Conservation (phyloP, 2,329 filamentous ascomycete genomes). For the Colletotrichum somersetense region DNA sequence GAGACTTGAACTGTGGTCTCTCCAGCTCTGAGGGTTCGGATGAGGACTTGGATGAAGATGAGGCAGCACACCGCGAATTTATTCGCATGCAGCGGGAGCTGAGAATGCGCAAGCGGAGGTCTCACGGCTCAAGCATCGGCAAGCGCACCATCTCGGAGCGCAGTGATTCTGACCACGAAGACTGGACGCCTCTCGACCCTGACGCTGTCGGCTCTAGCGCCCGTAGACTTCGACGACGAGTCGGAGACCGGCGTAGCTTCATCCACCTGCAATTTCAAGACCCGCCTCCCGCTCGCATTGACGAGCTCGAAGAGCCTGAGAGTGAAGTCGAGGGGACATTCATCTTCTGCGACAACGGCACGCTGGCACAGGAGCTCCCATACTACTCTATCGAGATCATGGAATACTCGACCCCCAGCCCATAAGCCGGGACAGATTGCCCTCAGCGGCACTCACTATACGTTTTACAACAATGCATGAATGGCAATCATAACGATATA, state of each 20-base stretch:
- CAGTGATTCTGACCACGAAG: slow-evolving; percentile 62
- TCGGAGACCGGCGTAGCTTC: slow-evolving; percentile 60
- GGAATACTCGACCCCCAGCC: slow-evolving; percentile 50
- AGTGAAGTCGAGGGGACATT: slow-evolving; percentile 54
- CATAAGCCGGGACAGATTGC: slow-evolving; percentile 14
- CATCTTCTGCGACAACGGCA: slow-evolving; percentile 44
- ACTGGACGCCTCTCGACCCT: slow-evolving; percentile 49
- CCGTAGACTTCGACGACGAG: slow-evolving; percentile 60
- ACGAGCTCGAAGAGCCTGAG: slow-evolving; percentile 66
- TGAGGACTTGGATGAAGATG: slow-evolving; percentile 55
- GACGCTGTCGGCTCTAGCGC: slow-evolving; percentile 61
- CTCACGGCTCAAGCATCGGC: slow-evolving; percentile 66
- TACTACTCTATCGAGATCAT: slow-evolving; percentile 65
- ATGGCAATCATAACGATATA: slow-evolving; percentile 14
- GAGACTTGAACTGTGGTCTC: slow-evolving; percentile 54
- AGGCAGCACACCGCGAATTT: slow-evolving; percentile 53
- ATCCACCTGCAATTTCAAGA: slow-evolving; percentile 60
- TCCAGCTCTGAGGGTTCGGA: slow-evolving; percentile 55
- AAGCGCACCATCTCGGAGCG: slow-evolving; percentile 68
- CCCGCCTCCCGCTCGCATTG: slow-evolving; percentile 63
- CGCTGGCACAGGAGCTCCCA: slow-evolving; percentile 63
- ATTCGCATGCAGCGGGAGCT: slow-evolving; percentile 57
- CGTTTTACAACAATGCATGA: slow-evolving; percentile 12
- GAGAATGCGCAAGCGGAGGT: slow-evolving; percentile 60
- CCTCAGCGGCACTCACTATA: slow-evolving; percentile 14